phyloP scores from a whole-genome alignment of 2,329 filamentous ascomycete species.

The Tolypocladium album region DNA sequence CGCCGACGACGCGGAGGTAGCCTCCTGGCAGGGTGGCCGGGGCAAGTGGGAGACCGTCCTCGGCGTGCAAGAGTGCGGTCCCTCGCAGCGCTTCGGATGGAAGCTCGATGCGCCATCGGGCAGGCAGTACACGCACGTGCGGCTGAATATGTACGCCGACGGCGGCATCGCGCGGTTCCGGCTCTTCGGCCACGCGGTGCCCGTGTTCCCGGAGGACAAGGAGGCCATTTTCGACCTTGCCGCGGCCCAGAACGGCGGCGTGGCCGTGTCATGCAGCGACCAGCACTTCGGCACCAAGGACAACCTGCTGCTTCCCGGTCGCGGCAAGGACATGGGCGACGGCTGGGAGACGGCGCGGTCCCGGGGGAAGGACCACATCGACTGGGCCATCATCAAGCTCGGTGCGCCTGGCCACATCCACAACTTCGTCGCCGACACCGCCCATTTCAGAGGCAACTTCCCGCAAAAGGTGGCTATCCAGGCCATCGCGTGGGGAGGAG shows the following conservation, averaged over 20 bases:
- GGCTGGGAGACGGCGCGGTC: slow-evolving; percentile 79
- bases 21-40: slow-evolving; percentile 46
- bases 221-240: slow-evolving; percentile 63
- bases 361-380: slow-evolving; percentile 58
- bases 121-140: slow-evolving; percentile 68
- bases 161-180: slow-evolving; percentile 75
- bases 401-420: slow-evolving; percentile 55
- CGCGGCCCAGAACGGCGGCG: slow-evolving; percentile 67
- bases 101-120: slow-evolving; percentile 45
- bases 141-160: slow-evolving; percentile 77
- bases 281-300: slow-evolving; percentile 78
- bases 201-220: slow-evolving; percentile 59
- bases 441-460: slow-evolving; percentile 76
- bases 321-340: slow-evolving; percentile 78
- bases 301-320: slow-evolving; percentile 67
- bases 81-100: slow-evolving; percentile 65
- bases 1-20: slow-evolving; percentile 51
- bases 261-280: slow-evolving; percentile 67
- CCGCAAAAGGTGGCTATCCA: slow-evolving; percentile 66
- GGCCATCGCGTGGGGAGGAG: slow-evolving; percentile 42
- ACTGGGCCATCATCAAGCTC: slow-evolving; percentile 72
- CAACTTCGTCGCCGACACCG: slow-evolving; percentile 66
- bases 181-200: slow-evolving; percentile 64
- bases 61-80: slow-evolving; percentile 59
- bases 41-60: slow-evolving; percentile 66